phyloP scores from a whole-genome alignment of 257 asterid species.

The Nicotiana sylvestris region DNA sequence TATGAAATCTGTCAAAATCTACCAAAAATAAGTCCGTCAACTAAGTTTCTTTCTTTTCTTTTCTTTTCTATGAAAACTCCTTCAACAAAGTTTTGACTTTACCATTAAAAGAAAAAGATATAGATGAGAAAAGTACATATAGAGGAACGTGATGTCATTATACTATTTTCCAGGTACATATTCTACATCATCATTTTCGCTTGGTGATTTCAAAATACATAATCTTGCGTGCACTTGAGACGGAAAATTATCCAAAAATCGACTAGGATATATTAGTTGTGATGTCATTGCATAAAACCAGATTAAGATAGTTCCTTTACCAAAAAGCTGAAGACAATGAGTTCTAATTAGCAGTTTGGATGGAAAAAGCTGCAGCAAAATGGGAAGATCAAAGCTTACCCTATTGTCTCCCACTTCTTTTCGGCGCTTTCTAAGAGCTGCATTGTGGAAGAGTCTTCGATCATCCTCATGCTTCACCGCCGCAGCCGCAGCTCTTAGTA shows the following conservation, averaged over 20 bases:
- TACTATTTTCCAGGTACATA: background rate
- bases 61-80: background rate
- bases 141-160: background rate
- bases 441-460: slow-evolving; percentile 84
- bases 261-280: background rate
- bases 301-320: background rate
- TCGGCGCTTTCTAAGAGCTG: slow-evolving; percentile 83
- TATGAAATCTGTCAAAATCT: background rate
- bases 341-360: slow-evolving; percentile 9
- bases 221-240: background rate
- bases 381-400: slow-evolving; percentile 41
- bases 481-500: slow-evolving; percentile 86
- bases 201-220: background rate
- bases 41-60: background rate
- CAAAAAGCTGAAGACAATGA: background rate
- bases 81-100: background rate
- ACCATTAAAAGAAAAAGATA: background rate
- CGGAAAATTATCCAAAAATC: background rate
- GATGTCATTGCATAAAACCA: background rate
- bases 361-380: slow-evolving; percentile 7
- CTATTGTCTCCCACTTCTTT: slow-evolving; percentile 77
- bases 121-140: background rate
- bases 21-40: background rate
- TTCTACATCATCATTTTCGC: background rate
- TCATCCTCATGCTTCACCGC: slow-evolving; percentile 97